Conservation (phyloP, 352 stramenopile species). For the Globisporangium spinosum region DNA sequence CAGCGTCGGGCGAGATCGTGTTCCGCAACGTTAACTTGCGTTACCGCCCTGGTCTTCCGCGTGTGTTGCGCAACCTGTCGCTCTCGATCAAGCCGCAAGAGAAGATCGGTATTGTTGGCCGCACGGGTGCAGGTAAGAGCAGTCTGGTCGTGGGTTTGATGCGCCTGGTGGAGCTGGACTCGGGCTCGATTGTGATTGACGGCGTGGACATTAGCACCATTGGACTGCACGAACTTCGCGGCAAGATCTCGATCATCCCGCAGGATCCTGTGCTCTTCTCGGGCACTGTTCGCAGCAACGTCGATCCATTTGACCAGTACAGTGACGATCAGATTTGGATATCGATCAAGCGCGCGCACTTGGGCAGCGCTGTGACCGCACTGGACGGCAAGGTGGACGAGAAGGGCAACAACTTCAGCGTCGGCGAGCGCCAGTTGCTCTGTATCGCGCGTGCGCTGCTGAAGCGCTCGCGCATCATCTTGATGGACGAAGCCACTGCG, state of each 20-base stretch:
- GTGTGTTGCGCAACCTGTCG: slow-evolving; percentile 45
- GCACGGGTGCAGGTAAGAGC: slow-evolving; percentile 80
- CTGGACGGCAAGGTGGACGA: slow-evolving; percentile 68
- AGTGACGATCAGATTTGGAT: slow-evolving; percentile 65
- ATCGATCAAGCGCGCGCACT: slow-evolving; percentile 61
- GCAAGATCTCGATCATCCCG: slow-evolving; percentile 65
- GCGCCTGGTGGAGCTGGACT: slow-evolving; percentile 76
- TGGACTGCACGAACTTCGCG: slow-evolving; percentile 28
- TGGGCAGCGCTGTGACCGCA: slow-evolving; percentile 57
- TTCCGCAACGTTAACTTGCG: slow-evolving; percentile 83
- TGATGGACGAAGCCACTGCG: slow-evolving; percentile 98
- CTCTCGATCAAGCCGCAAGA: slow-evolving; percentile 58
- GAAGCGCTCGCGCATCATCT: slow-evolving; percentile 88
- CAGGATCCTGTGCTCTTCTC: slow-evolving; percentile 92
- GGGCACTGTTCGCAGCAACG: slow-evolving; percentile 79
- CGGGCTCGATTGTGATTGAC: slow-evolving; percentile 30
- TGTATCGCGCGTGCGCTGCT: slow-evolving; percentile 94
- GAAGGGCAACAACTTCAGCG: slow-evolving; percentile 93
- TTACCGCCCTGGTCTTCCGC: slow-evolving; percentile 63
- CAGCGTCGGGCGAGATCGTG: slow-evolving; percentile 51
- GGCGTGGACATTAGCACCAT: slow-evolving; percentile 30
- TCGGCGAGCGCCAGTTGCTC: slow-evolving; percentile 95
- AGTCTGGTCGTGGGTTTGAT: slow-evolving; percentile 84
- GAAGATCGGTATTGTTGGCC: slow-evolving; percentile 68
- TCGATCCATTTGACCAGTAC: slow-evolving; percentile 86